Percentiles rank a stretch among this genome's conserved stretches.
These are phyloP conservation scores for Cladosporium austrohemisphaericum DNA, from an alignment of 2,329 filamentous ascomycete genomes.

Conservation along the genomic window DNA sequence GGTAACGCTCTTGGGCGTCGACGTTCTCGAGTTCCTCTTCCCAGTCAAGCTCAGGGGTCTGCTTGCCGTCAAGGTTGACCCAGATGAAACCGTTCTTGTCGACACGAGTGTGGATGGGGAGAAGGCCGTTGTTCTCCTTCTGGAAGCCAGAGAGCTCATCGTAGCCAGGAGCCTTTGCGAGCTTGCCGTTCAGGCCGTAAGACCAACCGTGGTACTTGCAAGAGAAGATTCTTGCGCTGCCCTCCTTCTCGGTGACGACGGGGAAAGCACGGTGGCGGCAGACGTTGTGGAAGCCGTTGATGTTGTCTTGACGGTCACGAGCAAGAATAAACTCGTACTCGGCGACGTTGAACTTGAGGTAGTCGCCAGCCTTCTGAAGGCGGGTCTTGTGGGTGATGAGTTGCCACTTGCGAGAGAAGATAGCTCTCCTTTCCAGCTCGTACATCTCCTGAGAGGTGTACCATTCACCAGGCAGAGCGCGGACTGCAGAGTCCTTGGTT, in stretches of 20 bases:
- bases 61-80: conserved; percentile 53
- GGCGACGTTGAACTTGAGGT: conserved; percentile 53
- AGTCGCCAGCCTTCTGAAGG: conserved; percentile 53
- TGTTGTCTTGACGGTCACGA: conserved; percentile 48
- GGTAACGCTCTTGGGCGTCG: conserved; percentile 45
- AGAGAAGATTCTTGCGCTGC: conserved; percentile 51
- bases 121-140: conserved; percentile 53
- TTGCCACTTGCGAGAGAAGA: conserved; percentile 57
- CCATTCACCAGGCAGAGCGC: conserved; percentile 51
- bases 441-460: conserved; percentile 54
- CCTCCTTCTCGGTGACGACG: conserved; percentile 51
- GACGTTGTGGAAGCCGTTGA: conserved; percentile 61
- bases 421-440: conserved; percentile 54
- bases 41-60: conserved; percentile 49
- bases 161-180: conserved; percentile 60
- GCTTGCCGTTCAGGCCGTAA: conserved; percentile 54
- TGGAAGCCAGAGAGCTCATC: conserved; percentile 55
- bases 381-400: conserved; percentile 53
- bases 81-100: conserved; percentile 56
- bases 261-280: conserved; percentile 61
- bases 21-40: conserved; percentile 49
- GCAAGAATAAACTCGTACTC: conserved; percentile 55
- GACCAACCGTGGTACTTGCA: conserved; percentile 64
- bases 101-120: conserved; percentile 53
- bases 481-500: conserved; percentile 33